Conservation (phyloP, 2,329 filamentous ascomycete genomes). For the Didymella keratinophila region DNA sequence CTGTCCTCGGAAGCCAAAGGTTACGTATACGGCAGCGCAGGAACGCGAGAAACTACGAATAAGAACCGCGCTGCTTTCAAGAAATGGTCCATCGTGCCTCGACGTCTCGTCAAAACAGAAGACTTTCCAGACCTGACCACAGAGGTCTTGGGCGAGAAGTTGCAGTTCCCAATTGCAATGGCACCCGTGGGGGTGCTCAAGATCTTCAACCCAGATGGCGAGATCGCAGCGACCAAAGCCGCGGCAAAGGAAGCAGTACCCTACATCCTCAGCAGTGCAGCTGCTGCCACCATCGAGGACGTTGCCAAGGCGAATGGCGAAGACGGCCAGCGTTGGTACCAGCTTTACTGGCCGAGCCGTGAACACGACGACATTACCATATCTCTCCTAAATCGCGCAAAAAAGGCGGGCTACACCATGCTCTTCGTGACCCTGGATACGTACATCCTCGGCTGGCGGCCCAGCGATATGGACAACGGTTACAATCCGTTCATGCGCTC, state of each 20-base stretch:
- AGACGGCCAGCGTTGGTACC: slow-evolving; percentile 69
- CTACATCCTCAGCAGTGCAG: slow-evolving; percentile 70
- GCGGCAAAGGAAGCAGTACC: slow-evolving; percentile 68
- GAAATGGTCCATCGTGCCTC: slow-evolving; percentile 36
- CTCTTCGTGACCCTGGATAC: slow-evolving; percentile 77
- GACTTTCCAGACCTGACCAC: slow-evolving; percentile 25
- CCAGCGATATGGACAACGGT: slow-evolving; percentile 69
- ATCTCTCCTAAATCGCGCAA: slow-evolving; percentile 68
- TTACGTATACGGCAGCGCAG: slow-evolving; percentile 48
- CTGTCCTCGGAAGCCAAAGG: slow-evolving; percentile 44
- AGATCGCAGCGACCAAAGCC: slow-evolving; percentile 66
- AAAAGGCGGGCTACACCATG: slow-evolving; percentile 65
- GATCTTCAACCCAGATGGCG: slow-evolving; percentile 71
- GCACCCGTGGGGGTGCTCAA: slow-evolving; percentile 72
- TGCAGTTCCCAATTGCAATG: slow-evolving; percentile 63
- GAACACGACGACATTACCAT: slow-evolving; percentile 68
- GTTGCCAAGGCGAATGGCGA: slow-evolving; percentile 63
- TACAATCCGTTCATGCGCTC: slow-evolving; percentile 43
- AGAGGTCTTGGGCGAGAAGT: slow-evolving; percentile 51
- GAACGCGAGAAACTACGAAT: slow-evolving; percentile 40
- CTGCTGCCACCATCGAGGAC: slow-evolving; percentile 68
- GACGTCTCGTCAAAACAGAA: slow-evolving; percentile 22
- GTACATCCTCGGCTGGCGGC: slow-evolving; percentile 71
- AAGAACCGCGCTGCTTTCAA: slow-evolving; percentile 41
- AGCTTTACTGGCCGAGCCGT: slow-evolving; percentile 75